Base-by-base conservation (phyloP, 192 early-diverging fungal species). In the Phlyctochytrium arcticum region DNA sequence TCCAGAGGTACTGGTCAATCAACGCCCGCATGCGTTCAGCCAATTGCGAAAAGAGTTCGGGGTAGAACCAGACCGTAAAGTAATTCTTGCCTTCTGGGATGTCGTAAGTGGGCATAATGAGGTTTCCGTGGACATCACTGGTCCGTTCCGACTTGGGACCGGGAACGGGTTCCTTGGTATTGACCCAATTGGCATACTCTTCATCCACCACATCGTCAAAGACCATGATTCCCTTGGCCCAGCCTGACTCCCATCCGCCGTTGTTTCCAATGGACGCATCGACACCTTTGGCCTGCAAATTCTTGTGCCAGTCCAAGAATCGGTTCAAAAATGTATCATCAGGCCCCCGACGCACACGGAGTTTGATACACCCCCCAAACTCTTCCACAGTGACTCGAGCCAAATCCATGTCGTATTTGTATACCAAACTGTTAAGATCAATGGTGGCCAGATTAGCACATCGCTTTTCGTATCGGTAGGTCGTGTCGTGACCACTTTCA, bases 401-500 rank as follows among this genome's bases (percentile, higher is more conserved):
- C 50, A 98, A 80, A 70, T 99, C 97, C 5, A 85, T 80, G 72
- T 98, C 95, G 74, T 99, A 99, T 70, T 95, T 95, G 88, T 90
- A 96, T 70, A 99, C 72, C 15, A 99, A 77, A 53, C 87, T 74
- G 72, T 95, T 96, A 50, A 99, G 79, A 72, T 99, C 97, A 54
- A 98, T 82, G 0, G 95, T 98, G 17, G 90, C 92, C 67, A 99
- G 74, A 63, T 91, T 80, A 0, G 95, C 97, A 68, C 93, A 96
- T 35, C 87, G 79, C 31, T 87, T 85, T 68, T 99, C 97, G 30
- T 94, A 88, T 3, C 95, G 80, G 72, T 98, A 97, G 9, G 94
- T 91, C 0, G 95, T 97, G 73, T 98, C 95, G 75, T 98, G 95
- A 15, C 95, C 96, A 31, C 92, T 94, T 76, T 97, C 94, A 54